Conservation (phyloP, 495 filamentous ascomycete genomes). For the Talaromyces thailandensis region DNA sequence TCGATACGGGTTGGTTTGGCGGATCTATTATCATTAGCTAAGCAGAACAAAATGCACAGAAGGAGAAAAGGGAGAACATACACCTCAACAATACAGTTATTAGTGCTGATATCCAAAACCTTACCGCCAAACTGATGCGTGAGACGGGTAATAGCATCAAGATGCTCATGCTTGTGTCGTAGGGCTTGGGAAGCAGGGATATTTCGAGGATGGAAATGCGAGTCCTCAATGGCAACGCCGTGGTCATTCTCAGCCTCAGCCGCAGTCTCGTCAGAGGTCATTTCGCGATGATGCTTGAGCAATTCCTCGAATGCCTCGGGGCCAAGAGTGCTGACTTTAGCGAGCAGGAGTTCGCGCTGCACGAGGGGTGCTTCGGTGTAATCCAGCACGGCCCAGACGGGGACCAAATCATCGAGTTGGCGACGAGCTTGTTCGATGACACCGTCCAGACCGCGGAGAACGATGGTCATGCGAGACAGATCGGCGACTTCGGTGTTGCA, state of each 20-base stretch:
- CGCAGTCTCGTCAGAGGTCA: slow-evolving; percentile 32
- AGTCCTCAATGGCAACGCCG: slow-evolving; percentile 20
- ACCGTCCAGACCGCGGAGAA: slow-evolving; percentile 89
- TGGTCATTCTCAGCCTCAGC: slow-evolving; percentile 27
- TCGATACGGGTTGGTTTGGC: slow-evolving; percentile 92
- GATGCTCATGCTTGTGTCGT: slow-evolving; percentile 92
- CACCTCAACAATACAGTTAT: slow-evolving; percentile 97
- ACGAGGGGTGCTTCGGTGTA: slow-evolving; percentile 91
- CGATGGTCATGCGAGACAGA: slow-evolving; percentile 96
- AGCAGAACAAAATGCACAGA: not conserved
- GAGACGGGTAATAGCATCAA: slow-evolving; percentile 88
- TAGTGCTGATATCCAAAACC: slow-evolving; percentile 93
- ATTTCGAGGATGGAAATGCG: slow-evolving; percentile 78
- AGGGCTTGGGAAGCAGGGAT: slow-evolving; percentile 80
- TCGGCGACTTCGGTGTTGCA: slow-evolving; percentile 98
- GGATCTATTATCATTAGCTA: slow-evolving; percentile 43
- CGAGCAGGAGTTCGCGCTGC: slow-evolving; percentile 90
- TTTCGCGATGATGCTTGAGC: slow-evolving; percentile 82
- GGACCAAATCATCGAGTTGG: slow-evolving; percentile 92
- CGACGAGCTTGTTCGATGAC: slow-evolving; percentile 95
- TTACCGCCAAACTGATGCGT: slow-evolving; percentile 97
- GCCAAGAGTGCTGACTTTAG: slow-evolving; percentile 90
- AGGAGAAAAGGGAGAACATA: slow-evolving; percentile 38
- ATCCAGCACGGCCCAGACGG: slow-evolving; percentile 96
- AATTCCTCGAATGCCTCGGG: slow-evolving; percentile 98